Evolutionary conservation across 176 grass and related monocot genomes (phyloP), one percentile per base, ranked within the genome.

Genomic region (Poa annua): DNA sequence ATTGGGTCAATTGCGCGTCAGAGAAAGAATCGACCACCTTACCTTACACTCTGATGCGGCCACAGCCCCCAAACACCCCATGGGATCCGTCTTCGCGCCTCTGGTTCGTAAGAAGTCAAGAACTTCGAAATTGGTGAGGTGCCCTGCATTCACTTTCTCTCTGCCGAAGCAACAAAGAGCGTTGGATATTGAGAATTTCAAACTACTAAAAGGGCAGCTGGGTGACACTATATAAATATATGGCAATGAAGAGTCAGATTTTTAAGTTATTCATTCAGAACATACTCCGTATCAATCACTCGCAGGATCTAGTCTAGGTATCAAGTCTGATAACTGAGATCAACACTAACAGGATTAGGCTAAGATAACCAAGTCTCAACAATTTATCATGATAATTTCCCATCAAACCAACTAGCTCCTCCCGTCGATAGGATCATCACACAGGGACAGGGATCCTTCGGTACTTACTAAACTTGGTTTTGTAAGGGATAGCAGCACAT

Each of bases 11-110:
- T n/a, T n/a, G n/a, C n/a, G 74, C 32, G 76, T 26, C 0, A 88
- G 15, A 80, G 75, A 63, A 82, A 20, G 3, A 88, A 56, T 5
- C 52, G 22, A 59, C 2, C 45, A 94, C 94, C 92, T 97, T 94
- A 94, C 94, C 92, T 97, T 94, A 80, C 94, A 94, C 74, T 94
- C 94, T 29, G 94, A 94, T 74, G 88, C 88, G 39, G 89, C 72
- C 55, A 92, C 94, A 38, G 85, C 84, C 54, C 94, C 94, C 78
- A 97, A 80, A 45, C 94, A 97, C 49, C 92, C 92, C 89, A 97
- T 97, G 11, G 92, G 94, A 36, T 97, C 90, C 24, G 65, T 84
- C 77, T 86, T 93, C 21, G 92, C 95, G 19, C 88, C 92, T 88
- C 92, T 98, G 50, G 81, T 81, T 14, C 67, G 87, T 64, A 98